Conservation (phyloP, 2,329 filamentous ascomycete species). For the Calycina herbarum region DNA sequence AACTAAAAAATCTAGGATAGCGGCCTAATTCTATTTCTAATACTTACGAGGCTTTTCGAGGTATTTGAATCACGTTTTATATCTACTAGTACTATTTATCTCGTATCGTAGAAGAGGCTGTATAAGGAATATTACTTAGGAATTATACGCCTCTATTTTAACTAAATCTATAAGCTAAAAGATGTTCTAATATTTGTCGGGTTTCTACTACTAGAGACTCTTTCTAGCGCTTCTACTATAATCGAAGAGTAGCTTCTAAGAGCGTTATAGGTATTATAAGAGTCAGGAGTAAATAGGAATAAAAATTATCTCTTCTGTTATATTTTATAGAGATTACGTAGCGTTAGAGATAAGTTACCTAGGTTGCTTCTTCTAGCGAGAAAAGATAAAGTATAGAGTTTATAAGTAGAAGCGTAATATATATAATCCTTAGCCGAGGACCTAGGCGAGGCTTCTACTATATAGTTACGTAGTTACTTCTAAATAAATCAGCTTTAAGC, state of each 20-base stretch:
- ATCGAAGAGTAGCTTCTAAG: not conserved
- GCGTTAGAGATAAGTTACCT: not conserved
- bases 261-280: not conserved
- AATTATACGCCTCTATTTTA: not conserved
- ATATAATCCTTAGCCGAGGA: not conserved
- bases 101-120: not conserved
- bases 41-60: not conserved
- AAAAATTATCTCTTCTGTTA: not conserved
- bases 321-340: not conserved
- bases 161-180: slow-evolving; percentile 5
- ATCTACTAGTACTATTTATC: not conserved
- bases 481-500: too few relatives aligned
- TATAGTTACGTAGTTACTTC: too few relatives aligned
- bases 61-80: not conserved
- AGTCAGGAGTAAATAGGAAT: not conserved
- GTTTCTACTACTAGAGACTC: not conserved
- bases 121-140: slow-evolving; percentile 1
- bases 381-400: not conserved
- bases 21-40: not conserved
- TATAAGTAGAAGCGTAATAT: not conserved
- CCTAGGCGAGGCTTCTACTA: not conserved
- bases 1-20: not conserved
- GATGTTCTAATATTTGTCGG: not conserved
- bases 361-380: not conserved
- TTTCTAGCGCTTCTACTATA: not conserved